Percentiles rank a stretch among this genome's conserved stretches.
phyloP scores from a whole-genome alignment of 441 rosid species.

The Erodium chrysanthum region DNA sequence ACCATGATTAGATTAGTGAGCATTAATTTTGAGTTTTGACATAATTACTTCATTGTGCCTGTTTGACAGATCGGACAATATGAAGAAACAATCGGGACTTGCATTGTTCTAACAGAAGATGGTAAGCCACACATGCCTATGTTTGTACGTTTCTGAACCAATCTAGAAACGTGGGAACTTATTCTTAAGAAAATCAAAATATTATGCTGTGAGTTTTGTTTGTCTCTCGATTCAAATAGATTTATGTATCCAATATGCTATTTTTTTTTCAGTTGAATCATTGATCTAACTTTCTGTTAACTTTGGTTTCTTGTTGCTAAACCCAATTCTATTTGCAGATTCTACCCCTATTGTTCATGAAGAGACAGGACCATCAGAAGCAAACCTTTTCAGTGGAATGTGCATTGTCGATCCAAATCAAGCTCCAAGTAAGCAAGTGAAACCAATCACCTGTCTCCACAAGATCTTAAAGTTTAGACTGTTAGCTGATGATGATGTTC shows the following conservation, averaged over 20 bases:
- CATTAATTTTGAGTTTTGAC: not conserved
- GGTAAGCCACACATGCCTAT: constrained; percentile 27
- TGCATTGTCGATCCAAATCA: constrained; percentile 35
- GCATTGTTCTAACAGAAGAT: constrained; percentile 42
- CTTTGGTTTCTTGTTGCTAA: not conserved
- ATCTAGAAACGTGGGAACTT: not conserved
- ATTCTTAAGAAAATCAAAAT: constrained; percentile 4
- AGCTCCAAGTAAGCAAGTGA: constrained; percentile 38
- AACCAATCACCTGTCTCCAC: constrained; percentile 46
- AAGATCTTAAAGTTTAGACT: constrained; percentile 55
- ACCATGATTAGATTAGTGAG: not conserved
- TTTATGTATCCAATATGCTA: not conserved
- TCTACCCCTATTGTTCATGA: constrained; percentile 27
- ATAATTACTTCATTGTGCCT: not conserved
- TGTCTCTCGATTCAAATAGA: not conserved
- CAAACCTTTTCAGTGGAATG: constrained; percentile 34
- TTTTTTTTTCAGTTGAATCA: not conserved
- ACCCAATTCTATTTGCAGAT: constrained; percentile 24
- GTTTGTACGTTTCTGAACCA: not conserved
- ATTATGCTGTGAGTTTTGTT: not conserved
- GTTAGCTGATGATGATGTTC: constrained; percentile 27
- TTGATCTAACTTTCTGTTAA: not conserved
- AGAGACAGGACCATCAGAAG: constrained; percentile 47
- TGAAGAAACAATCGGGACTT: constrained; percentile 53
- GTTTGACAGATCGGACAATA: constrained; percentile 45